Evolutionary conservation across 2,329 filamentous ascomycete species (phyloP), one percentile per base, ranked within the genome.

Genomic region (Alternaria panax): DNA sequence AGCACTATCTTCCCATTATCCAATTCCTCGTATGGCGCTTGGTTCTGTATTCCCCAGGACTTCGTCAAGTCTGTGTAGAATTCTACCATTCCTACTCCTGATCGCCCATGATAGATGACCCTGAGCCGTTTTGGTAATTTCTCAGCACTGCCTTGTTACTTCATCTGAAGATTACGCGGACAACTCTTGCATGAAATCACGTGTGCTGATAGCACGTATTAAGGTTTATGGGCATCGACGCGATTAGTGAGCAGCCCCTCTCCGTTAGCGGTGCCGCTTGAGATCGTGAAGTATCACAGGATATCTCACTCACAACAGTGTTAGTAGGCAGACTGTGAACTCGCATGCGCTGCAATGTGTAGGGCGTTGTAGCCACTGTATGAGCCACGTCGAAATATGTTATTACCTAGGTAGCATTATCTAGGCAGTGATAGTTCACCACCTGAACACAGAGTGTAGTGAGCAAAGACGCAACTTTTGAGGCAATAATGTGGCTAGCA

Each of bases 301-400:
- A 36, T n/a, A 0, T 36, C 16, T 36, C 7, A 0, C n/a, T 32
- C 7, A 0, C 34, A 9, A 2, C 18, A 5, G 1, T 22, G 7
- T 40, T 40, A 12, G 2, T 18, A 40, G 36, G 22, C 5, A 5
- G 14, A 40, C 5, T 4, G 18, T 22, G 4, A 12, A 5, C 2
- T 22, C 9, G 9, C 36, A 7, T 3, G 7, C 12, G 18, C 6
- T 22, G 12, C 36, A 20, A 14, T 12, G 9, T 40, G 4, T 6
- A 9, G 6, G 18, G 22, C 6, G 22, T 40, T 9, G 11, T 12
- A 5, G 14, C 0, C 36, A 20, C 36, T 22, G 18, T 18, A 14
- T 12, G 11, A 4, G 18, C 36, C 18, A 38, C 11, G n/a, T 22
- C 18, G 5, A 7, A 40, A 18, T 18, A 1, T 20, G 18, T 4